These are phyloP conservation scores for Gracilaria gracilis DNA, from an alignment of 23 red algal species.

Conservation along the genomic window DNA sequence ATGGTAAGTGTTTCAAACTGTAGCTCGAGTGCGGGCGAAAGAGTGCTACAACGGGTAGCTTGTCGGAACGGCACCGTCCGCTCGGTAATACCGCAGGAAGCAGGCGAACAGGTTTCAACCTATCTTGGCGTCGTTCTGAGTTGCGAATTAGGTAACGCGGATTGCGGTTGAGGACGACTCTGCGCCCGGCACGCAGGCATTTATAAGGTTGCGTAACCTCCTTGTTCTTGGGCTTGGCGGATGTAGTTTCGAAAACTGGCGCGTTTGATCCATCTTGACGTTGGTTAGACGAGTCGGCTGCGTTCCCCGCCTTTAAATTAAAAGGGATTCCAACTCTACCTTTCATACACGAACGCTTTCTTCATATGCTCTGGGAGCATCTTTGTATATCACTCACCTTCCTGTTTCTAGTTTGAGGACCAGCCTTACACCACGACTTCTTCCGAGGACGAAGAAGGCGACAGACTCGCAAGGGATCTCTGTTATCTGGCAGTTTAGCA, in stretches of 20 bases:
- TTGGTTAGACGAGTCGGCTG: not conserved
- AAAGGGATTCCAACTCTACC: not conserved
- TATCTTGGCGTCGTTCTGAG: not conserved
- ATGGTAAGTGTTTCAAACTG: not conserved
- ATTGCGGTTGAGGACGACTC: not conserved
- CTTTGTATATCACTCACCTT: no score
- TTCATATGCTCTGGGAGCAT: no score
- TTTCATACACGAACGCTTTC: slow-evolving; percentile 4
- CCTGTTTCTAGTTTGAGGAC: no score
- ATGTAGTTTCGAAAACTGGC: no score
- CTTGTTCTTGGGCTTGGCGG: not conserved
- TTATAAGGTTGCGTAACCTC: not conserved
- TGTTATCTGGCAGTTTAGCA: not conserved
- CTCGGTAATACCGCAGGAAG: not conserved
- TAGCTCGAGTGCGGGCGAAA: not conserved
- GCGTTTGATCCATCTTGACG: not conserved
- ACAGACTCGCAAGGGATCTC: no score
- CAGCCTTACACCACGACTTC: not conserved
- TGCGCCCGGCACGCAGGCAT: not conserved
- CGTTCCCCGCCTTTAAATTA: not conserved
- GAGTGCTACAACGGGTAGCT: not conserved
- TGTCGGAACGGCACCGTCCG: not conserved
- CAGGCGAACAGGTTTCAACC: not conserved
- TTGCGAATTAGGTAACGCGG: not conserved
- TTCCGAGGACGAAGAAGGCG: no score